Evolutionary conservation across 2,329 filamentous ascomycete genomes (phyloP), one percentile per base, ranked within the genome.

Genomic region (Furcasterigmium sp.): DNA sequence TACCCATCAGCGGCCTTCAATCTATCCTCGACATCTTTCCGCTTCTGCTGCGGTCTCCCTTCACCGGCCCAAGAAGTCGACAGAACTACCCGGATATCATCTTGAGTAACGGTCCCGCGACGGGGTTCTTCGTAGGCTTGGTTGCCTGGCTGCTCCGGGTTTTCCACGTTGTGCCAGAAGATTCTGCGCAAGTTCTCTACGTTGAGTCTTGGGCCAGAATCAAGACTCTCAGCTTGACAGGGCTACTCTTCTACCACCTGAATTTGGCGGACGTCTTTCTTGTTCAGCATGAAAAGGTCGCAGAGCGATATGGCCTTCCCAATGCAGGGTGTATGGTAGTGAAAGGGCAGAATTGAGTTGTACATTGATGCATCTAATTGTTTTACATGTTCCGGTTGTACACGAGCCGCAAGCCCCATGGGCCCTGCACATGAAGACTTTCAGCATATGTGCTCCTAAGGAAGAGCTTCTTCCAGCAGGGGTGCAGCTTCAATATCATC

Each of bases 141-240:
- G 67, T 68, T 0, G 75, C 71, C 0, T 69, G 75, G 30, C 2
- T 68, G 0, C 54, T 80, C 38, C 78, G 73, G 54, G 47, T 78
- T 10, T 52, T 70, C 26, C 65, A 53, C 42, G 9, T 70, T 6
- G 65, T 68, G 20, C 73, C 73, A 0, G 60, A 69, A 17, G 65
- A 72, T 21, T 76, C 75, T 50, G 83, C 91, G 68, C 79, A 81
- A 49, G 83, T 86, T 9, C 71, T 97, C 13, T 98, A 93, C 60
- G 78, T 96, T 21, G 93, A 98, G 70, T 93, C 87, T 17, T 96
- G 91, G 84, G 91, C 93, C 3, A 77, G 93, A 14, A 87, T 95
- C 14, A 83, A 76, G 51, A 84, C 79, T 11, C 65, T 97, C 51
- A 97, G 91, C 66, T 62, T 96, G 46, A 95, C 88, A 29, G 93